Conservation (phyloP, 169 alveolate genomes). For the Cryptosporidium sp. region DNA sequence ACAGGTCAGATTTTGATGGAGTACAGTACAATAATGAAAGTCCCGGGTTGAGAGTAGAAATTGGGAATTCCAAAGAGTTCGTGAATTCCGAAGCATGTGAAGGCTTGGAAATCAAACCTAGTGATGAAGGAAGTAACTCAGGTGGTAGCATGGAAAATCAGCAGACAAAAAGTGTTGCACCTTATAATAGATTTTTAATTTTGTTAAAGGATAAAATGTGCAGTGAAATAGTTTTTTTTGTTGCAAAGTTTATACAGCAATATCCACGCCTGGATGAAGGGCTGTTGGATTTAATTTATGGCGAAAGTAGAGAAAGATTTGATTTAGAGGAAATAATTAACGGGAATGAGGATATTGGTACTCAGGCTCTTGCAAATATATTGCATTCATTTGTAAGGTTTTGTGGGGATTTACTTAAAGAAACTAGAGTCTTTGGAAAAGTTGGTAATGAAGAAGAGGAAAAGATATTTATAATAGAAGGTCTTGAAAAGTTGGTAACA, state of each 20-base stretch:
- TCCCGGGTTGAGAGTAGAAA: slow-evolving; percentile 1
- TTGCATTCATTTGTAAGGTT: slow-evolving; percentile 23
- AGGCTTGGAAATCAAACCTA: slow-evolving; percentile 10
- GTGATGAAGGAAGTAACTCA: not conserved
- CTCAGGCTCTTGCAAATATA: slow-evolving; percentile 20
- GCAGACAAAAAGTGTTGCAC: slow-evolving; percentile 77
- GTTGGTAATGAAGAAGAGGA: slow-evolving; percentile 32
- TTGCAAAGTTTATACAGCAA: slow-evolving; percentile 59
- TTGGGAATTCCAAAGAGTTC: not conserved
- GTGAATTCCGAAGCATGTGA: slow-evolving; percentile 28
- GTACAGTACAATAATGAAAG: slow-evolving; percentile 11
- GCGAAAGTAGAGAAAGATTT: slow-evolving; percentile 2
- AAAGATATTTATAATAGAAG: slow-evolving; percentile 32
- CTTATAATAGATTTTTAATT: slow-evolving; percentile 83
- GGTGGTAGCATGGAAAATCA: not conserved
- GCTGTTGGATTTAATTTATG: slow-evolving; percentile 24
- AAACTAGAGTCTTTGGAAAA: slow-evolving; percentile 11
- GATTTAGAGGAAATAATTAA: slow-evolving; percentile 13
- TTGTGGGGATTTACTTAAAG: slow-evolving; percentile 31
- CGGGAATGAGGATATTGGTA: slow-evolving; percentile 31
- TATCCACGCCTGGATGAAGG: slow-evolving; percentile 64
- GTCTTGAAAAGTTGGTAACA: slow-evolving; percentile 58
- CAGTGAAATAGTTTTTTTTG: slow-evolving; percentile 77
- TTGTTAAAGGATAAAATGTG: slow-evolving; percentile 84
- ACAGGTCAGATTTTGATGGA: slow-evolving; percentile 23